Evolutionary conservation across 2,329 filamentous ascomycete genomes (phyloP).

Genomic region (Pseudogymnoascus sp.): DNA sequence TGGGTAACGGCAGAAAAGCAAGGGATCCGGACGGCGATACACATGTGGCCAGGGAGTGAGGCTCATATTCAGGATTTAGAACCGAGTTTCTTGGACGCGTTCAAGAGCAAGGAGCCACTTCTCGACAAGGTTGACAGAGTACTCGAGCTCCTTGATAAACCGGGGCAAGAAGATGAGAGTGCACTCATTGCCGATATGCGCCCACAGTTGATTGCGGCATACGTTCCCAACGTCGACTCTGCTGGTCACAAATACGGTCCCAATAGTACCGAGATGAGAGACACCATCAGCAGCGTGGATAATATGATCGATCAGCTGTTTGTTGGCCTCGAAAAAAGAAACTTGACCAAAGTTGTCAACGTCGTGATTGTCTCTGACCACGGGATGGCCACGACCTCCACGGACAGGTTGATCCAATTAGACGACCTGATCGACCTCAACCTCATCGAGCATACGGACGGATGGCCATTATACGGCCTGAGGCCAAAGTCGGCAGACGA

Average conservation of each 20-base stretch:
- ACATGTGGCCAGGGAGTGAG: constrained; percentile 99
- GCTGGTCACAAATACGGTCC: constrained; percentile 85
- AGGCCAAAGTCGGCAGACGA: constrained; percentile 65
- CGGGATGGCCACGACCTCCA: constrained; percentile 92
- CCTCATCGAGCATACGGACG: constrained; percentile 76
- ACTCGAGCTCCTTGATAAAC: constrained; percentile 74
- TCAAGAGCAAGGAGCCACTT: constrained; percentile 68
- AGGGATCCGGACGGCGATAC: constrained; percentile 70
- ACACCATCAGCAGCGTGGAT: constrained; percentile 73
- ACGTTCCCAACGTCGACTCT: constrained; percentile 85
- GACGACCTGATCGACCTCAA: constrained; percentile 77
- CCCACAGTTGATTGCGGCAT: constrained; percentile 87
- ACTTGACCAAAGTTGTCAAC: constrained; percentile 84
- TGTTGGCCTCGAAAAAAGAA: constrained; percentile 66
- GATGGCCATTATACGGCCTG: constrained; percentile 88
- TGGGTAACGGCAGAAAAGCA: constrained; percentile 89
- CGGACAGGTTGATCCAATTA: constrained; percentile 71
- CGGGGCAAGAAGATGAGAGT: constrained; percentile 55
- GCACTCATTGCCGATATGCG: constrained; percentile 47
- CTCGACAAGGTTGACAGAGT: constrained; percentile 70
- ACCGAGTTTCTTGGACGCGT: constrained; percentile 76
- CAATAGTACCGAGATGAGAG: constrained; percentile 83
- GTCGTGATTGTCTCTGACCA: constrained; percentile 95
- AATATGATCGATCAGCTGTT: constrained; percentile 72
- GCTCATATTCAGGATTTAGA: constrained; percentile 69